Evolutionary conservation across 2,329 filamentous ascomycete genomes (phyloP).

Genomic region (Verticillium nubilum): DNA sequence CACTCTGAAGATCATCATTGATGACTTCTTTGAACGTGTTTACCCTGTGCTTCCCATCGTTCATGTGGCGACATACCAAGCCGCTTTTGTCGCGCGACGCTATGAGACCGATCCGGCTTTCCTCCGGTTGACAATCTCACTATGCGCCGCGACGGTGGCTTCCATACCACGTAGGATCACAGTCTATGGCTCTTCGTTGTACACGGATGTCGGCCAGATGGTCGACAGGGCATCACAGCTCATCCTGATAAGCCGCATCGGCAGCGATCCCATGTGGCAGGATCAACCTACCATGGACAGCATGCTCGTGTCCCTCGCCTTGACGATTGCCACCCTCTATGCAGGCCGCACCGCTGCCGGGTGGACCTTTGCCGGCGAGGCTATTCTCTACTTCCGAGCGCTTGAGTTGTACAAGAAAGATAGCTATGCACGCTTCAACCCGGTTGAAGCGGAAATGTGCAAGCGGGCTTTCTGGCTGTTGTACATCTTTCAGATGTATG

Average conservation of each 20-base stretch:
- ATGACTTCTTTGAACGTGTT: slow-evolving; percentile 13
- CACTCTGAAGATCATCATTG: slow-evolving; percentile 12
- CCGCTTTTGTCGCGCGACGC: slow-evolving; percentile 4
- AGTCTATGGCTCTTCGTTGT: slow-evolving; percentile 4
- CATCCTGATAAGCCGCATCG: not conserved
- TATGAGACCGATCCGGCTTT: slow-evolving; percentile 13
- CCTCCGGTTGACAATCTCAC: slow-evolving; percentile 14
- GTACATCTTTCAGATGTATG: slow-evolving; percentile 16
- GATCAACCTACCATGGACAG: not conserved
- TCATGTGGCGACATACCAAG: slow-evolving; percentile 11
- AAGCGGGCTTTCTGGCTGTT: slow-evolving; percentile 19
- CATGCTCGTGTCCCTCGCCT: not conserved
- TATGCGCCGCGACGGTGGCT: slow-evolving; percentile 16
- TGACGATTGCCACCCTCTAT: not conserved
- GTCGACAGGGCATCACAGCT: not conserved
- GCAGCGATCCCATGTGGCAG: not conserved
- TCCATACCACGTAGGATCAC: slow-evolving; percentile 14
- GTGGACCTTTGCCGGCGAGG: not conserved
- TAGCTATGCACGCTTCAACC: not conserved
- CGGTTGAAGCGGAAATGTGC: slow-evolving; percentile 11
- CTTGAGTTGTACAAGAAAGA: not conserved
- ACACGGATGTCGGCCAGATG: not conserved
- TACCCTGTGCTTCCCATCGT: slow-evolving; percentile 16
- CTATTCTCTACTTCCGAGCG: not conserved
- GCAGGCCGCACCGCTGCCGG: not conserved